These are phyloP conservation scores for Euphorbia corollata DNA, from an alignment of 441 rosid genomes.

Conservation along the genomic window DNA sequence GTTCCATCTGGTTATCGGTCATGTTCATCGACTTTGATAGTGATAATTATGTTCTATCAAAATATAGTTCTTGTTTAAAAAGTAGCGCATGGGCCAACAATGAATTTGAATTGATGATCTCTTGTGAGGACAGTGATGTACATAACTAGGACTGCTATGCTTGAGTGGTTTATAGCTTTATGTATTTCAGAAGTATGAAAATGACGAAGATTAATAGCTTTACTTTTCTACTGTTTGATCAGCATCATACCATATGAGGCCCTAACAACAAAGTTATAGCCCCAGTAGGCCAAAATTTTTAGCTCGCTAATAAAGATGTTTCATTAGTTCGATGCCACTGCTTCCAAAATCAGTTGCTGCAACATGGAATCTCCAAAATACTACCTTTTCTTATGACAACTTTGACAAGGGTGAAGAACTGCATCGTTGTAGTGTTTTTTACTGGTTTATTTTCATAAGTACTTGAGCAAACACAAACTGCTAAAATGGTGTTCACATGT, in stretches of 20 bases:
- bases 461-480: not conserved
- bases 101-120: not conserved
- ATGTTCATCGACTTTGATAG: not conserved
- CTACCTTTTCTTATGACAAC: not conserved
- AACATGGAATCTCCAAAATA: not conserved
- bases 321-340: not conserved
- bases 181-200: not conserved
- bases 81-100: not conserved
- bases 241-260: not conserved
- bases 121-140: not conserved
- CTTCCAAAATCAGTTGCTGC: not conserved
- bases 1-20: not conserved
- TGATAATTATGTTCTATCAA: not conserved
- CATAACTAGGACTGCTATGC: not conserved
- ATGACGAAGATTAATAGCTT: not conserved
- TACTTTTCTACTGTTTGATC: not conserved
- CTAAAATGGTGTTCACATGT: not conserved
- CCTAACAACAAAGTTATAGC: not conserved
- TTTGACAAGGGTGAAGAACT: not conserved
- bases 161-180: slow-evolving; percentile 2
- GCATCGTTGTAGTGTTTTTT: not conserved
- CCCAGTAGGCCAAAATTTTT: not conserved
- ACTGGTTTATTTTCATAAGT: not conserved
- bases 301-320: too few species aligned
- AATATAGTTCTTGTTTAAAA: not conserved